Conservation (phyloP, 768 basidiomycete genomes). For the Boletus subcaerulescens region DNA sequence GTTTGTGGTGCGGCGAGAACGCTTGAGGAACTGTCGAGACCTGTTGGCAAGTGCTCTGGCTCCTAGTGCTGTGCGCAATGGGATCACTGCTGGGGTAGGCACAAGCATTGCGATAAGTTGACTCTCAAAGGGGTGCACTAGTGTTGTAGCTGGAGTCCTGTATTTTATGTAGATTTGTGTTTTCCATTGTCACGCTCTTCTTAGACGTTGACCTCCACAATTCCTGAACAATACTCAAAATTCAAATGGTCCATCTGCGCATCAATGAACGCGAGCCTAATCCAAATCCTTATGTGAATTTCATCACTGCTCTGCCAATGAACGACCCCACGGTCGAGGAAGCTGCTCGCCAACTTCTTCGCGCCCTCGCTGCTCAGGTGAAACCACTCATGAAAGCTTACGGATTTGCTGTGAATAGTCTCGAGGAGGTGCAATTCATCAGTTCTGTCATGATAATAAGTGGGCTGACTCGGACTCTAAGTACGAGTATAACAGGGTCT, state of each 20-base stretch:
- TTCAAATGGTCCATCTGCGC: constrained; percentile 62
- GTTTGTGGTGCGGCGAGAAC: constrained; percentile 76
- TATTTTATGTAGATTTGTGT: not conserved
- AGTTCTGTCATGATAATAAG: not conserved
- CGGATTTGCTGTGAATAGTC: constrained; percentile 70
- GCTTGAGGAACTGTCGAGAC: constrained; percentile 55
- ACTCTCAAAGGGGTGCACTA: not conserved
- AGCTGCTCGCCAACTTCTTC: constrained; percentile 66
- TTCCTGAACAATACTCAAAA: not conserved
- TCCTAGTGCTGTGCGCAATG: constrained; percentile 21
- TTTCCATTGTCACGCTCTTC: not conserved
- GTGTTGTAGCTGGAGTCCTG: not conserved
- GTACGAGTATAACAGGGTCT: constrained; percentile 79
- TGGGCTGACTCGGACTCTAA: constrained; percentile 25
- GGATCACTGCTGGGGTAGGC: constrained; percentile 17
- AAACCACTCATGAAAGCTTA: constrained; percentile 79
- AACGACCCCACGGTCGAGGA: constrained; percentile 46
- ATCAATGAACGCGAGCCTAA: constrained; percentile 67
- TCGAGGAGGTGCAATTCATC: constrained; percentile 66
- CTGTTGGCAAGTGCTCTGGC: constrained; percentile 52
- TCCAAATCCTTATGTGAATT: constrained; percentile 77
- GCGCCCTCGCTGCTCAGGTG: constrained; percentile 81
- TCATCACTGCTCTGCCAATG: constrained; percentile 58
- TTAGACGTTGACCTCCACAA: not conserved
- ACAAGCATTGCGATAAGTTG: constrained; percentile 23